phyloP scores from a whole-genome alignment of 768 basidiomycete genomes.

The Mycena pura region DNA sequence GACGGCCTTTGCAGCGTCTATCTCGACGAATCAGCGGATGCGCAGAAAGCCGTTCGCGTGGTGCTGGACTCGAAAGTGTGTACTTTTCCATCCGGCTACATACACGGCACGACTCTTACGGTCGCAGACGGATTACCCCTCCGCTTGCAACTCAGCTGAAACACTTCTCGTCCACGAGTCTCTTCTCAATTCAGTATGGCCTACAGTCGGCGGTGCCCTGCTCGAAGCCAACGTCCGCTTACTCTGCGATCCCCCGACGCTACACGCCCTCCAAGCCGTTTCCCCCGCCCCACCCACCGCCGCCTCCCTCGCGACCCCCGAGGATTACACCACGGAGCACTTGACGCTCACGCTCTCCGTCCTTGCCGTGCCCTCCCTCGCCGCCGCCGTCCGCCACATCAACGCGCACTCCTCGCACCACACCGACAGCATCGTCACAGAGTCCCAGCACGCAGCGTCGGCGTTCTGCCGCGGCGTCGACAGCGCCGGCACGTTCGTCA shows the following conservation, averaged over 20 bases:
- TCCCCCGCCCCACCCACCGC: constrained; percentile 48
- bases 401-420: constrained; percentile 95
- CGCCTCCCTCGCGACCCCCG: constrained; percentile 59
- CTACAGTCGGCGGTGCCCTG: constrained; percentile 74
- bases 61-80: constrained; percentile 90
- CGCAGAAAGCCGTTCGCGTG: constrained; percentile 81
- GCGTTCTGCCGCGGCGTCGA: constrained; percentile 89
- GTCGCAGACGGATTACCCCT: constrained; percentile 86
- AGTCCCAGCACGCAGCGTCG: constrained; percentile 66
- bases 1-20: constrained; percentile 94
- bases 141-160: constrained; percentile 94
- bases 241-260: constrained; percentile 75
- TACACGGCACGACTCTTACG: neutral
- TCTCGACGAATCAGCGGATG: constrained; percentile 82
- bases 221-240: constrained; percentile 74
- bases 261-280: constrained; percentile 56
- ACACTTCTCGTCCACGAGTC: constrained; percentile 86
- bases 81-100: neutral
- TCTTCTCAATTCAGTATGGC: constrained; percentile 80
- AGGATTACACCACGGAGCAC: constrained; percentile 87
- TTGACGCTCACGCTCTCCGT: constrained; percentile 87
- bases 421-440: constrained; percentile 92
- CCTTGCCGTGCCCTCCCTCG: constrained; percentile 71
- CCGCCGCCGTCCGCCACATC: constrained; percentile 84
- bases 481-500: constrained; percentile 91